Evolutionary conservation across 805 yeast genomes (phyloP).

Genomic region (Lipomyces yamanashiensis): DNA sequence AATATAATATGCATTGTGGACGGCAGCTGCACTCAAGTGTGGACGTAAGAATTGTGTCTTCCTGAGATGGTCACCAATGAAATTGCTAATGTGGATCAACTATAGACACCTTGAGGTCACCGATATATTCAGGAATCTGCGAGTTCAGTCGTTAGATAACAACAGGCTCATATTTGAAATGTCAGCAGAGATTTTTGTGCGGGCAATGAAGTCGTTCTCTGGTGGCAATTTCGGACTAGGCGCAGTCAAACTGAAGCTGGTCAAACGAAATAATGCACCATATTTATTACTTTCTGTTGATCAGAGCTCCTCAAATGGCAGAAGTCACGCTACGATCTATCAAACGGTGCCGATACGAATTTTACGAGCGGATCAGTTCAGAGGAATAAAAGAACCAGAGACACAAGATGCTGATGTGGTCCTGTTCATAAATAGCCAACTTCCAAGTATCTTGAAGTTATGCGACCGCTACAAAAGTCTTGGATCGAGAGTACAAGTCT

Average conservation of each 20-base stretch:
- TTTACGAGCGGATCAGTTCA: constrained; percentile 59
- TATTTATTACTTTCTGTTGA: constrained; percentile 60
- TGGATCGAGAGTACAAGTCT: constrained; percentile 36
- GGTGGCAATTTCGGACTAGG: constrained; percentile 45
- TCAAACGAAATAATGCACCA: constrained; percentile 51
- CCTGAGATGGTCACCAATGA: not conserved
- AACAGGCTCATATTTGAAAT: constrained; percentile 64
- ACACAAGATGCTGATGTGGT: constrained; percentile 59
- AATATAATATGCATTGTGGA: constrained; percentile 56
- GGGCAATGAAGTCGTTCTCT: constrained; percentile 61
- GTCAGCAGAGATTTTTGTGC: constrained; percentile 63
- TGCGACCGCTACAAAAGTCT: constrained; percentile 44
- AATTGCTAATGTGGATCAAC: too few species aligned
- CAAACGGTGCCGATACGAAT: constrained; percentile 67
- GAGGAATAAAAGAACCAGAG: constrained; percentile 65
- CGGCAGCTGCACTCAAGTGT: constrained; percentile 64
- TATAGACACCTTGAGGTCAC: constrained; percentile 19
- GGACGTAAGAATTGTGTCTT: constrained; percentile 46
- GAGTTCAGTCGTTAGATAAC: constrained; percentile 46
- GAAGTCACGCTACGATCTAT: constrained; percentile 36
- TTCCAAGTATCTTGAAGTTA: constrained; percentile 36
- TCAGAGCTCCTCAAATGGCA: constrained; percentile 61
- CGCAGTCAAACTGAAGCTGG: constrained; percentile 36
- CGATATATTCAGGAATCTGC: constrained; percentile 17
- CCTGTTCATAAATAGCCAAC: constrained; percentile 51